These are phyloP conservation scores for Epichloe bromicola DNA, from an alignment of 2,329 filamentous ascomycete species.

Conservation along the genomic window DNA sequence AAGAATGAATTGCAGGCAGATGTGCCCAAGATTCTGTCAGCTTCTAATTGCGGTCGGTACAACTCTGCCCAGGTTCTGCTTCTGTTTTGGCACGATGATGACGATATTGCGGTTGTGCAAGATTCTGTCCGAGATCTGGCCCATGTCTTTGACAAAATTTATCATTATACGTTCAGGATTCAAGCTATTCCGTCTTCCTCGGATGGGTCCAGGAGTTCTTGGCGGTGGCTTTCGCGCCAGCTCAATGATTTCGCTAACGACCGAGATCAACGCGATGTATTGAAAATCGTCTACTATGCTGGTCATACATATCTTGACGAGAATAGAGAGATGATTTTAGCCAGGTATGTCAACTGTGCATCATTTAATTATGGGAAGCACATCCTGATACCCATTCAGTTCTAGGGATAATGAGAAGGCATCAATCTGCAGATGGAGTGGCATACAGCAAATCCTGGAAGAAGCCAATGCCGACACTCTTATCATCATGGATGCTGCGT, in stretches of 20 bases:
- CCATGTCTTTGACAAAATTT: conserved; percentile 37
- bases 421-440: conserved; percentile 40
- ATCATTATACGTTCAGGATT: conserved; percentile 36
- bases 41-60: conserved; percentile 39
- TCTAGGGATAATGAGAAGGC: conserved; percentile 32
- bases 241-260: conserved; percentile 41
- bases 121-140: conserved; percentile 33
- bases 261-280: conserved; percentile 38
- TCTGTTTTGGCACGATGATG: conserved; percentile 44
- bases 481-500: conserved; percentile 45
- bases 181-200: conserved; percentile 36
- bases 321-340: conserved; percentile 43
- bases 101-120: conserved; percentile 27
- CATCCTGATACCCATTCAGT: conserved; percentile 19
- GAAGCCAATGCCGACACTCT: conserved; percentile 42
- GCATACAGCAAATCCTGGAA: conserved; percentile 43
- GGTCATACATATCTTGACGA: conserved; percentile 41
- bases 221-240: conserved; percentile 39
- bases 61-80: conserved; percentile 38
- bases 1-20: conserved; percentile 40
- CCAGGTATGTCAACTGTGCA: conserved; percentile 31
- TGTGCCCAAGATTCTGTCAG: conserved; percentile 35
- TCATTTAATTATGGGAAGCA: not conserved
- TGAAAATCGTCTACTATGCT: conserved; percentile 47
- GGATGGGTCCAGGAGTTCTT: conserved; percentile 34